Evolutionary conservation across 345 rosid genomes (phyloP).

Genomic region (Gynandropsis gynandra): DNA sequence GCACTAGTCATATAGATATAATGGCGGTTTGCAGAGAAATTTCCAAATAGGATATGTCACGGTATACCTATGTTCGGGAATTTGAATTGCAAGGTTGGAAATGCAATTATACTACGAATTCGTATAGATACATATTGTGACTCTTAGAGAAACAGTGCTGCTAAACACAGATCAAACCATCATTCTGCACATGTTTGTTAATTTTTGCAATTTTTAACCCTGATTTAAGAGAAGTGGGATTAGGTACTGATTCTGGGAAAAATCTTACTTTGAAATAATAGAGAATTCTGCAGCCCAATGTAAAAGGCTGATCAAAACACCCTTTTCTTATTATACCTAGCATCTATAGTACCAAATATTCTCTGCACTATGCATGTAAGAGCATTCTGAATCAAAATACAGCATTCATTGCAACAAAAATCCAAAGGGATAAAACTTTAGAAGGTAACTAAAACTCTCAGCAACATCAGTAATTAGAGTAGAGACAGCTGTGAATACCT

Average conservation of each 20-base stretch:
- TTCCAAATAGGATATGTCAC: background rate
- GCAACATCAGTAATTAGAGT: conserved; percentile 2
- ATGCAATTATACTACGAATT: background rate
- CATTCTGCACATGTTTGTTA: background rate
- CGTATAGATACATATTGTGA: background rate
- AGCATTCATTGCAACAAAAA: conserved; percentile 2
- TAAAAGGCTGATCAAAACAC: background rate
- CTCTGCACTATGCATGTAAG: background rate
- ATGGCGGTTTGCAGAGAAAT: conserved; percentile 6
- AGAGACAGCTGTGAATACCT: conserved; percentile 36
- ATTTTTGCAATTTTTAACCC: conserved; percentile 2
- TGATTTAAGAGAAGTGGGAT: conserved; percentile 1
- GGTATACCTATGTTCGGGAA: background rate
- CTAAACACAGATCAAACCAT: background rate
- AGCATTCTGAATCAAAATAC: too few relatives aligned
- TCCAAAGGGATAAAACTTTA: conserved; percentile 8
- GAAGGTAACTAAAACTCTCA: conserved; percentile 3
- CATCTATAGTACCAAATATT: conserved; percentile 5
- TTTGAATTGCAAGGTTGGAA: background rate
- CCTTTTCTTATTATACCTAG: background rate
- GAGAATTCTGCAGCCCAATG: conserved; percentile 7
- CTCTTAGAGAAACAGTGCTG: background rate
- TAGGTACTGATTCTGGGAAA: background rate
- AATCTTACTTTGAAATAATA: conserved; percentile 3
- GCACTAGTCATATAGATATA: conserved; percentile 6